Conservation (phyloP, 441 rosid genomes). For the Aquilaria agallochum region DNA sequence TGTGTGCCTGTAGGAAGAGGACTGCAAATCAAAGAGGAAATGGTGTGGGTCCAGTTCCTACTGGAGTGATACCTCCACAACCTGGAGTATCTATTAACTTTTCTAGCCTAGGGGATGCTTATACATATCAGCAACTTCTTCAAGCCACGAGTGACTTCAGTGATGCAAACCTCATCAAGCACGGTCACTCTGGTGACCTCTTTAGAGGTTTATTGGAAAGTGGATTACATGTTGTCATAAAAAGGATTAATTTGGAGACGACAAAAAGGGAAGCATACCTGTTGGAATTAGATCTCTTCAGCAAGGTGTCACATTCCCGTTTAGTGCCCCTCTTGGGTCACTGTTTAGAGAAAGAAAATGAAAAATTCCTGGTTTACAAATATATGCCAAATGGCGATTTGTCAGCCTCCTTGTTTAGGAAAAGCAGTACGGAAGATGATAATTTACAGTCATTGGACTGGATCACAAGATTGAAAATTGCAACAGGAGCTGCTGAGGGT, state of each 20-base stretch:
- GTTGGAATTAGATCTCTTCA: constrained; percentile 68
- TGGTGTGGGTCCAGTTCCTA: constrained; percentile 50
- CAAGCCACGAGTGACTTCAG: constrained; percentile 62
- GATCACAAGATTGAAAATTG: constrained; percentile 96
- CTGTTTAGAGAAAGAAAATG: constrained; percentile 73
- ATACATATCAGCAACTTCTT: constrained; percentile 63
- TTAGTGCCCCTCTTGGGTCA: constrained; percentile 84
- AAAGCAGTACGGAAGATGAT: constrained; percentile 45
- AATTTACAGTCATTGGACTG: constrained; percentile 88
- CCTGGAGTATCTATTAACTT: constrained; percentile 43
- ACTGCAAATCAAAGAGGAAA: constrained; percentile 41
- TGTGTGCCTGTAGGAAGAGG: constrained; percentile 38
- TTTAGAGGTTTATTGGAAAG: constrained; percentile 62
- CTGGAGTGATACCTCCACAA: constrained; percentile 32
- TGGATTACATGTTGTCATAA: constrained; percentile 57
- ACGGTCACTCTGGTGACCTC: constrained; percentile 91
- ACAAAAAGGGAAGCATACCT: constrained; percentile 49
- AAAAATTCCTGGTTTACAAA: constrained; percentile 80
- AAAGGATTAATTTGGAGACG: constrained; percentile 53
- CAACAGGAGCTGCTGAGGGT: constrained; percentile 92
- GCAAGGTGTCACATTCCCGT: constrained; percentile 66
- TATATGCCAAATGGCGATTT: constrained; percentile 85
- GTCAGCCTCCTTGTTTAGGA: constrained; percentile 70
- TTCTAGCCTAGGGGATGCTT: constrained; percentile 69
- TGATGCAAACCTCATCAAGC: constrained; percentile 70